Base-by-base conservation (phyloP, 495 filamentous ascomycete species). In the Chaetomium fimeti region DNA sequence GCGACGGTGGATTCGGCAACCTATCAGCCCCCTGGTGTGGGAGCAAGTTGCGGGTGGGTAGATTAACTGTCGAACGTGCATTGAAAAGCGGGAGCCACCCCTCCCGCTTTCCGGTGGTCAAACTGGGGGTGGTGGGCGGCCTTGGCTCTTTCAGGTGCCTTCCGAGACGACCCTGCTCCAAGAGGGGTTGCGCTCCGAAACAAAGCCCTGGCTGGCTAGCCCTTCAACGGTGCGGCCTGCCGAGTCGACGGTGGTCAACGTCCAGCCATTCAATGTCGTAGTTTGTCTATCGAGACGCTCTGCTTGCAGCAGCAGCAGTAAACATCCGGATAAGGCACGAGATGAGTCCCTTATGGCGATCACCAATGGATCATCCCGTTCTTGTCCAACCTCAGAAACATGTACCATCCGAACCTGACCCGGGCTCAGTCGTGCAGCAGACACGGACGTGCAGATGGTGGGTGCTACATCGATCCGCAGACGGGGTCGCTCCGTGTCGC, bases 71-170 rank as follows among this genome's bases (percentile, higher is more conserved):
- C 42, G 65, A 63, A 59, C 61, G 42, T 70, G 66, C 72, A 70
- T 74, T 65, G 63, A 71, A 56, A 56, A 47, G 72, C 71, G 72
- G 72, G 71, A 72, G 60, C 70, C 70, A 66, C 68, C 72, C 32
- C 70, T 73, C 70, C 70, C 66, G 72, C 65, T 71, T 67, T 71
- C 64, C 62, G 64, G 54, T 68, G 70, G 66, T 47, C 49, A 20
- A 24, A 24, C 29, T 52, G 51, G 22, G 36, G 67, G 63, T 13
- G 47, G 20, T 28, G 55, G 61, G 38, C 52, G n/a, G 63, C 32
- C 62, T 72, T 67, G 68, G 65, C 71, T 56, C 53, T 43, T 64
- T 62, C 43, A 55, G 45, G 13, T 64, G n/a, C 45, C 64, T 55
- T 68, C 63, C 57, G n/a, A 66, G 58, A 66, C 49, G 61, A 57